Evolutionary conservation across 345 rosid genomes (phyloP), one percentile per base, ranked within the genome.

Genomic region (Gossypium rotundifolium): DNA sequence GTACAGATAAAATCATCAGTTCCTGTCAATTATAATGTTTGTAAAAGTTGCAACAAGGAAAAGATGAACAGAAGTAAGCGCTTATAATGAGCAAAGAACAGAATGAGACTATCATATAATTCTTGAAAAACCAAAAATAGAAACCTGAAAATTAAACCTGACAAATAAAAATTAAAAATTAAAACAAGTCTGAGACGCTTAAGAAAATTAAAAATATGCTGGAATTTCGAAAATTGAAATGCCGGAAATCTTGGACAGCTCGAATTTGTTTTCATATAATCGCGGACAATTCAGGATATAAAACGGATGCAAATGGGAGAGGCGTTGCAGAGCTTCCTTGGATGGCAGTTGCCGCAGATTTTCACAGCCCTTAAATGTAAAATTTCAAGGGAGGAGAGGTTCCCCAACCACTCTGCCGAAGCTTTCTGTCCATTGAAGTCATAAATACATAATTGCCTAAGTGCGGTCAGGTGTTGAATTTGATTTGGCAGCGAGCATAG

Each of bases 401-500:
- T 67, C 7, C 29, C 42, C 18, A 67, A 16, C 72, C 72, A 67
- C 55, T 67, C 57, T 22, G 72, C 57, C 57, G 48, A 67, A 22
- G 4, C 9, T 80, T 29, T 62, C 22, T 33, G 20, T 16, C 16
- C 25, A 1, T 25, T 3, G n/a, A 71, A 54, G 10, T 8, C 0
- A 0, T 2, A 0, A 5, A 71, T 18, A 3, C 0, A 2, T 11
- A 73, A 49, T 2, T 9, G 4, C 33, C 49, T 0, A n/a, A 62
- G 69, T 9, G 68, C 55, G 1, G 48, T 62, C 48, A 62, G 54
- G 22, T 73, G 69, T 60, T 61, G 76, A 59, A 61, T 45, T 45
- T 73, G 76, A 46, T 46, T n/a, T 16, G 76, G 76, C 17, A 73
- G 23, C 23, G 48, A 73, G 45, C 6, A 27, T 17, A 60, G 25